A percentile compares a stretch with the other conserved stretches of the same genome.
Conservation (phyloP, 306 rosid species). For the Aeschynomene evenia region DNA sequence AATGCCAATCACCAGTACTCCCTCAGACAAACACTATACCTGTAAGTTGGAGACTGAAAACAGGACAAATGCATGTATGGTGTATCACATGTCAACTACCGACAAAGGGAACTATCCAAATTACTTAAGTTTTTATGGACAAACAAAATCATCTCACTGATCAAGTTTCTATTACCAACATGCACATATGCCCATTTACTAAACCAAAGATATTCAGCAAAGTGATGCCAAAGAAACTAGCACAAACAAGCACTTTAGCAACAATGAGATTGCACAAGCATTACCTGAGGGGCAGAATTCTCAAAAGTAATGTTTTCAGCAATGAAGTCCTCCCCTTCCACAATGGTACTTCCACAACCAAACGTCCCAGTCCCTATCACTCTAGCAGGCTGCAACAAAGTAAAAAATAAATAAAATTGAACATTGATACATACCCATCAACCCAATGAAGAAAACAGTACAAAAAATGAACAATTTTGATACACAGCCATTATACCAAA, state of each 20-base stretch:
- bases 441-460: not conserved
- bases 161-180: constrained; percentile 23
- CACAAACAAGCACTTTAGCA: constrained; percentile 38
- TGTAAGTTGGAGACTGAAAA: not conserved
- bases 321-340: constrained; percentile 96
- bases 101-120: constrained; percentile 1
- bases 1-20: constrained; percentile 1
- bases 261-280: constrained; percentile 6
- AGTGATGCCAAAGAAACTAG: constrained; percentile 17
- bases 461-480: not conserved
- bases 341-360: constrained; percentile 88
- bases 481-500: constrained; percentile 16
- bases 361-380: constrained; percentile 93
- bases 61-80: not conserved
- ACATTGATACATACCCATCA: not conserved
- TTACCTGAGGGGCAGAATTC: constrained; percentile 85
- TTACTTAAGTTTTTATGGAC: not conserved
- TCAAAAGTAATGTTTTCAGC: constrained; percentile 93
- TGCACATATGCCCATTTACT: not conserved
- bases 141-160: not conserved
- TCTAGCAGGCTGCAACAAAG: constrained; percentile 60
- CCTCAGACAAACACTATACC: not conserved
- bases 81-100: constrained; percentile 8
- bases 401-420: not conserved
- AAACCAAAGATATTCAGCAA: not conserved